phyloP scores from a whole-genome alignment of 768 basidiomycete species.

The Omphalotus guepiniiformis region DNA sequence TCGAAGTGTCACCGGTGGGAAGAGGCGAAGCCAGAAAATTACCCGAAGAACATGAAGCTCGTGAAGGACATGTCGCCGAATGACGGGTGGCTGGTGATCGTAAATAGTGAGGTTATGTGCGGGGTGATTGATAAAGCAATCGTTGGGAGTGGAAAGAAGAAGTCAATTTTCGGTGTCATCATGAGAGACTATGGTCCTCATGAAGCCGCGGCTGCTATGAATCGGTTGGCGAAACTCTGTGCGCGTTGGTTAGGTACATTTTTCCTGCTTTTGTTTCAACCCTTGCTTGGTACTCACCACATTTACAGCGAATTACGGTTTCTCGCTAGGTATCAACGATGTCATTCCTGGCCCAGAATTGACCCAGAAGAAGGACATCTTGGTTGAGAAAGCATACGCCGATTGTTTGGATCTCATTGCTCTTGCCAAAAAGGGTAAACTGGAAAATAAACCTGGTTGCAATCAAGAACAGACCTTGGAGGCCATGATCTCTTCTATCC shows the following conservation, averaged over 20 bases:
- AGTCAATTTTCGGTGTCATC: conserved; percentile 97
- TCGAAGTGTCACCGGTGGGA: conserved; percentile 91
- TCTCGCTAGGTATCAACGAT: conserved; percentile 97
- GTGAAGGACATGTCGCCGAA: conserved; percentile 90
- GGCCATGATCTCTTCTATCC: conserved; percentile 87
- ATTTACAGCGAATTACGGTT: conserved; percentile 85
- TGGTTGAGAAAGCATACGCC: conserved; percentile 86
- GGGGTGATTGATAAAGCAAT: conserved; percentile 99
- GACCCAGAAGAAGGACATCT: conserved; percentile 72
- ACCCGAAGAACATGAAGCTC: conserved; percentile 55
- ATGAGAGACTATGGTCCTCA: conserved; percentile 94
- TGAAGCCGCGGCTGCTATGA: conserved; percentile 94
- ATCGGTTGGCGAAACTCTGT: conserved; percentile 90
- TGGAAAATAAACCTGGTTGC: conserved; percentile 97
- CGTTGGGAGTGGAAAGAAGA: conserved; percentile 98
- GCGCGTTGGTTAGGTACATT: conserved; percentile 85
- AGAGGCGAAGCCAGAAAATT: conserved; percentile 61
- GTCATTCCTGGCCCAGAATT: conserved; percentile 92
- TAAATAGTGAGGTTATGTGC: conserved; percentile 99
- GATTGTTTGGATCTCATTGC: conserved; percentile 84
- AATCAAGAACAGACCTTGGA: conserved; percentile 96
- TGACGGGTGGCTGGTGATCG: conserved; percentile 95
- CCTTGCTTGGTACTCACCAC: not conserved
- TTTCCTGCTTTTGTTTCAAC: not conserved
- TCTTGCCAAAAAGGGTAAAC: conserved; percentile 84